A percentile compares a stretch with the other conserved stretches of the same genome.
Evolutionary conservation across 805 yeast genomes (phyloP).

Genomic region (Candida railenensis): DNA sequence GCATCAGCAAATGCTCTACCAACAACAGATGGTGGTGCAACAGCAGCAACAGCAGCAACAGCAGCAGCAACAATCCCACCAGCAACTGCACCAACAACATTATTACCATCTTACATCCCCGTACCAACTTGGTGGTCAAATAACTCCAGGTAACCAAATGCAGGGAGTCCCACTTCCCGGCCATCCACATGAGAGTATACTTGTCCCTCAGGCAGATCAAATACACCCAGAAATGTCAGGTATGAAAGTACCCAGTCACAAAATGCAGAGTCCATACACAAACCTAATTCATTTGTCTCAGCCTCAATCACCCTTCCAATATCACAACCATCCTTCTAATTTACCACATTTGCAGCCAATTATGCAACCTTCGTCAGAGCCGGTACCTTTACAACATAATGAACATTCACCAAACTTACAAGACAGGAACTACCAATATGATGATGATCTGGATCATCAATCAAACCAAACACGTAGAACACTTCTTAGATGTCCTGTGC

Average conservation of each 20-base stretch:
- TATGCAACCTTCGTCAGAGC: background rate
- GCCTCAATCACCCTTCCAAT: background rate
- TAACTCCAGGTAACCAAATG: background rate
- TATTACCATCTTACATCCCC: background rate
- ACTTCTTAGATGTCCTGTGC: background rate
- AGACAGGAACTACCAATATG: background rate
- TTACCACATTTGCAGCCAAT: background rate
- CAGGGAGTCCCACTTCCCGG: background rate
- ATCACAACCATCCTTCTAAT: background rate
- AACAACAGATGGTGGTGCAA: background rate
- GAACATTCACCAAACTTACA: background rate
- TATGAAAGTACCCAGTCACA: background rate
- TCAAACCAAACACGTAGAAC: background rate
- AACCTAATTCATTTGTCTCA: background rate
- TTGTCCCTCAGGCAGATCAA: background rate
- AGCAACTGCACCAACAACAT: background rate
- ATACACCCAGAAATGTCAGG: background rate
- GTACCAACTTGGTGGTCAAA: background rate
- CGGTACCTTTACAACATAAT: background rate
- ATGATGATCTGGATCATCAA: background rate
- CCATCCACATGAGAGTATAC: background rate
- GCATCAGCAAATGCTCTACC: background rate
- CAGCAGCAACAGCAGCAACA: background rate
- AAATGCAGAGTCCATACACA: background rate
- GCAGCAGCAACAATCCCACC: background rate